Percentiles rank a stretch among this genome's conserved stretches.
Conservation (phyloP, 1,139 yeast species). For the Groenewaldozyma auringiensis region DNA sequence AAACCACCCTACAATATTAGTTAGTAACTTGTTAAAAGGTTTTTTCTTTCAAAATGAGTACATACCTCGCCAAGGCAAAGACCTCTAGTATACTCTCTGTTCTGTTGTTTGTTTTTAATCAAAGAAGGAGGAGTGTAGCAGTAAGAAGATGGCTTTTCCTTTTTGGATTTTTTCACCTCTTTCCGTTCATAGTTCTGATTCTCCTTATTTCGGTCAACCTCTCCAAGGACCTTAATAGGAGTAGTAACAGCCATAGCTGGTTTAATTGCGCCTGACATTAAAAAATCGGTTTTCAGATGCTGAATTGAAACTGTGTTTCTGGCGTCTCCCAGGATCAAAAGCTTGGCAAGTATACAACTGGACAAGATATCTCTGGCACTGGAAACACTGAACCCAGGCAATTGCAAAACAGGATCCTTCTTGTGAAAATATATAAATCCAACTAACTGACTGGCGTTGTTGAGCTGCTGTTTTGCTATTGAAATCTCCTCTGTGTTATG, state of each 20-base stretch:
- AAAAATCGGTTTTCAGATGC: no score
- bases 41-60: conserved; percentile 1
- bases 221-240: conserved; percentile 14
- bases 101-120: conserved; percentile 68
- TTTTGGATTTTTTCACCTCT: conserved; percentile 48
- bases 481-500: no score
- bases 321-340: no score
- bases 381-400: no score
- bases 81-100: conserved; percentile 88
- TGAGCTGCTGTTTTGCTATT: no score
- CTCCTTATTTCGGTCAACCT: conserved; percentile 14
- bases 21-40: background rate
- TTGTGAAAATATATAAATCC: no score
- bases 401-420: no score
- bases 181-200: conserved; percentile 8
- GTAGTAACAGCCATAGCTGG: conserved; percentile 4
- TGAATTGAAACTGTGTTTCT: no score
- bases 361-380: no score
- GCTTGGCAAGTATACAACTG: no score
- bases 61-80: conserved; percentile 71
- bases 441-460: no score
- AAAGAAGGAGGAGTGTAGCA: conserved; percentile 94
- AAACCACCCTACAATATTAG: conserved; percentile 60
- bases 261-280: no score
- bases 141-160: conserved; percentile 76